These are phyloP conservation scores for Botrytis galanthina DNA, from an alignment of 2,329 filamentous ascomycete genomes.

Conservation along the genomic window DNA sequence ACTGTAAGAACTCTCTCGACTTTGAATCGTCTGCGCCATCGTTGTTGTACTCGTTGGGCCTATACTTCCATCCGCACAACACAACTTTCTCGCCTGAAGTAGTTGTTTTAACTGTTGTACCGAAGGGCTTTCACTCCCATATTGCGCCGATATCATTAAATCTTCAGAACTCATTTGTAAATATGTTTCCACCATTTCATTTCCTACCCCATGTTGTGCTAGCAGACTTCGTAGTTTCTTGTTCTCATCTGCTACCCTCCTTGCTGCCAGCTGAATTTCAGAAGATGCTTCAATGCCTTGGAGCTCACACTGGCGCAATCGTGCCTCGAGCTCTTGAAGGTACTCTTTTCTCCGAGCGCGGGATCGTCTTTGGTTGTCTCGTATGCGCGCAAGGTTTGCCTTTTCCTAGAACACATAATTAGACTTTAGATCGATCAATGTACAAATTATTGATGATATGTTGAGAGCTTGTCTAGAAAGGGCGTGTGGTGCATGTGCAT, in stretches of 20 bases:
- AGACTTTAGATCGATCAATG: background rate
- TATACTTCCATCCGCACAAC: constrained; percentile 26
- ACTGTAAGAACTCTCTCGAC: constrained; percentile 32
- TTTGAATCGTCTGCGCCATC: constrained; percentile 17
- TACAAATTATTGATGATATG: background rate
- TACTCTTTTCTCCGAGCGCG: constrained; percentile 73
- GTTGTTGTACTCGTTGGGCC: background rate
- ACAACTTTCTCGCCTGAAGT: constrained; percentile 30
- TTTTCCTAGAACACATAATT: constrained; percentile 31
- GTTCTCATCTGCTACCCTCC: constrained; percentile 69
- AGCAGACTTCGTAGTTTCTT: constrained; percentile 59
- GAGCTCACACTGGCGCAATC: constrained; percentile 60
- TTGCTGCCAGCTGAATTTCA: constrained; percentile 70
- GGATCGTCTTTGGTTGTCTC: constrained; percentile 76
- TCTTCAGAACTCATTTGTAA: constrained; percentile 24
- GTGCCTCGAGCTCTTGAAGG: constrained; percentile 65
- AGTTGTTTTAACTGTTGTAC: constrained; percentile 35
- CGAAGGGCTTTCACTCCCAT: constrained; percentile 23
- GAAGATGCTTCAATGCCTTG: constrained; percentile 64
- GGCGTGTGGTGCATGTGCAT: background rate
- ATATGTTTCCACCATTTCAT: constrained; percentile 49
- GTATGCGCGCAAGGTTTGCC: constrained; percentile 55
- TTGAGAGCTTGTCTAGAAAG: background rate
- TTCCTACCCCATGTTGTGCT: constrained; percentile 53
- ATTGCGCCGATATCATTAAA: constrained; percentile 22